Conservation (phyloP, 176 grass and related monocot genomes). For the Melocanna baccifera region DNA sequence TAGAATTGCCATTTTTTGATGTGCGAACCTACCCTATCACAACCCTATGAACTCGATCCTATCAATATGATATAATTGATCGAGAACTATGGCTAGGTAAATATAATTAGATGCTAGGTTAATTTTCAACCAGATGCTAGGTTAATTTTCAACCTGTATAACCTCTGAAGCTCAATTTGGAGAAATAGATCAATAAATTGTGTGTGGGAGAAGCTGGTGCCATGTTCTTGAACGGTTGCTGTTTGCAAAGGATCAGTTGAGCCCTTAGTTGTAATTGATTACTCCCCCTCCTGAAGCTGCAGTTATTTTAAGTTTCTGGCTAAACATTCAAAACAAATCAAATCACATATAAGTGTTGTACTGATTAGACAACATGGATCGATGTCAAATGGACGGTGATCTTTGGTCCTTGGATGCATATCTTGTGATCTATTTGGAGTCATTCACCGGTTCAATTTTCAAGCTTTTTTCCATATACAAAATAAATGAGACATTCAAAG, state of each 20-base stretch:
- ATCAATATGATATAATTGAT: too few species aligned
- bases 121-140: not conserved
- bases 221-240: not conserved
- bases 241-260: not conserved
- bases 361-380: not conserved
- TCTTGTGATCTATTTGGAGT: not conserved
- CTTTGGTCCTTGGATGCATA: not conserved
- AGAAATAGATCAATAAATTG: not conserved
- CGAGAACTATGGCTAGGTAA: too few species aligned
- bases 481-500: too few species aligned
- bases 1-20: not conserved
- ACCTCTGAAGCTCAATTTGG: not conserved
- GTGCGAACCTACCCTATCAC: not conserved
- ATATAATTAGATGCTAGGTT: too few species aligned
- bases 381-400: not conserved
- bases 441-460: slow-evolving; percentile 8
- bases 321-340: not conserved
- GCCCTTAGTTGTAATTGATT: not conserved
- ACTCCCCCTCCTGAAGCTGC: not conserved
- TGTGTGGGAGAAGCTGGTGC: not conserved
- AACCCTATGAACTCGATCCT: not conserved
- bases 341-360: not conserved
- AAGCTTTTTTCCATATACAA: too few species aligned
- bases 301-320: slow-evolving; percentile 2
- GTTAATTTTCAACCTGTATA: not conserved